Base-by-base conservation (phyloP, 345 rosid genomes). In the Sonneratia alba region DNA sequence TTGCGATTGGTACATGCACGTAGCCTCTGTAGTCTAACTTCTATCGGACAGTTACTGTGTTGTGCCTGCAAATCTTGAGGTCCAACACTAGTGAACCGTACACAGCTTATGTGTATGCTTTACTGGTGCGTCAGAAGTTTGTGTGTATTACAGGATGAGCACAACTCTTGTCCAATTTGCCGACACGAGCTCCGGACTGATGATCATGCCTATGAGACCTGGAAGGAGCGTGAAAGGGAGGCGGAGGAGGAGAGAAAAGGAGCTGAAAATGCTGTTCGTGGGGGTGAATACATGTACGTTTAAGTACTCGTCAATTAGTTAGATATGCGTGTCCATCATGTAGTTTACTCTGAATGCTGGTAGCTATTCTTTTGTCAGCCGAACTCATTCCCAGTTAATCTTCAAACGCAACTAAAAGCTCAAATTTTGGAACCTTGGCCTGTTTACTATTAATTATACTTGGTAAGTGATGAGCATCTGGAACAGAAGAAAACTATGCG, bases 151-250 rank as follows among this genome's bases (percentile, higher is more conserved):
- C 88, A 89, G 99, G 93, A 95, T 70, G 97, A 87, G 75, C 93
- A 92, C 81, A 95, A 95, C 85, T 92, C 99, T 61, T 95, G 99
- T 77, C 99, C 99, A 24, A 88, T 92, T 73, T 95, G 99, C 70
- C 89, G 97, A 66, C 86, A 89, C 15, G 99, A 95, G 74, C 83
- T 95, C 74, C 88, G 77, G 59, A 95, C 97, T 24, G 99, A 95
- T 59, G 99, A 95, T 79, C 91, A 89, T 78, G 85, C 81, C 16
- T 95, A 95, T 21, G 99, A 95, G 83, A 90, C 80, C 82, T 86
- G 98, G 98, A 95, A 94, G 83, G 96, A 91, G 82, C 77, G 81
- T 66, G 96, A 91, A 84, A 90, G 85, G 79, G 96, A 89, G 79
- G 97, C 93, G 0, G 90, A 89, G 79, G 97, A 91, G 81, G 99